Base-by-base conservation (phyloP, 371 early-diverging fungal genomes). In the Mortierella sp. region DNA sequence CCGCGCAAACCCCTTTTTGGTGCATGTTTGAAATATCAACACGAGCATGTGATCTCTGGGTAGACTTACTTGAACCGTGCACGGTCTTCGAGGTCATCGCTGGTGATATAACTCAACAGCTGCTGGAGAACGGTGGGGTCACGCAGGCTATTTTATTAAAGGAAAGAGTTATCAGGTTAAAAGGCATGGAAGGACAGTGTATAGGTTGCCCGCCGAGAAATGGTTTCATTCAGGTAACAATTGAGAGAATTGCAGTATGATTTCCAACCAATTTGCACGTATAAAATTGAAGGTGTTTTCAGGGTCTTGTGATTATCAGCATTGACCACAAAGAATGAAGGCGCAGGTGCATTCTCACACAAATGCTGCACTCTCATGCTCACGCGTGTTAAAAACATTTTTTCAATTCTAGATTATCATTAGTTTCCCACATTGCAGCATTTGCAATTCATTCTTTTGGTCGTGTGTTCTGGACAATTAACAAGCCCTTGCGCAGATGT, bases 21-120 rank as follows among this genome's bases (percentile, higher is more conserved):
- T 53, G 28, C 28, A 53, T 53, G 53, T 53, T 17, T 53, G 22
- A 53, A 26, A 7, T 53, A 23, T 53, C 28, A 51, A 26, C 43
- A 19, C 57, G 66, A 56, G 57, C 66, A 65, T 65, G 66, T 65
- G 66, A 31, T 65, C 57, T 45, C 32, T 57, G 5, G 7, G 2
- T 32, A 2, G 35, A 75, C 84, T 75, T 86, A 92, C 93, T 93
- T 94, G 86, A 90, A 92, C 71, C 85, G 84, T 82, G 92, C 92
- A 40, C 81, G 82, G 64, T 92, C 93, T 56, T 93, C 93, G 63
- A 92, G 68, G 72, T 90, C 88, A 51, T 86, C 85, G 42, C 87
- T 85, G 56, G 85, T 89, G 69, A 92, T 90, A 71, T 88, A 91
- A 68, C 85, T 85, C n/a, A 93, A 75, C 43, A 94, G 85, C 61